A percentile compares a stretch with the other conserved stretches of the same genome.
Conservation (phyloP, 1,139 yeast genomes). For the Williopsis jadinii region DNA sequence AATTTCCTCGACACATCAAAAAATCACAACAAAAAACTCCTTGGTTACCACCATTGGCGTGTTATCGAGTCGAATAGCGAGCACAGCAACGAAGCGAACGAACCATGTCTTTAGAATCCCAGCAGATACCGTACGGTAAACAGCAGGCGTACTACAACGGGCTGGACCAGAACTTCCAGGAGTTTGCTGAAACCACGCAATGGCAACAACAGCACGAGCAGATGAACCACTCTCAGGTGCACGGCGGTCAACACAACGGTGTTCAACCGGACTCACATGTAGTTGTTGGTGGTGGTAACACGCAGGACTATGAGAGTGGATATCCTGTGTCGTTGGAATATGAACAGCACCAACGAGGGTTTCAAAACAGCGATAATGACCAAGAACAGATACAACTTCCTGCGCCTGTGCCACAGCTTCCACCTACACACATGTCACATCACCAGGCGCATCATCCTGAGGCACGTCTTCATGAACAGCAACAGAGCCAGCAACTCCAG, state of each 20-base stretch:
- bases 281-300: not conserved
- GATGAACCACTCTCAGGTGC: conserved; percentile 1
- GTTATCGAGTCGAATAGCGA: too few relatives aligned
- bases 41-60: too few relatives aligned
- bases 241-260: not conserved
- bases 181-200: conserved; percentile 1
- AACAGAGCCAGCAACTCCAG: conserved; percentile 1
- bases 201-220: conserved; percentile 1
- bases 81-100: too few relatives aligned
- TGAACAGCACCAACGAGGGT: not conserved
- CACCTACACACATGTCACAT: not conserved
- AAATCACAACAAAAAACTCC: too few relatives aligned
- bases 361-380: not conserved
- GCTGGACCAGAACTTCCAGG: conserved; percentile 15
- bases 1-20: too few relatives aligned
- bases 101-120: conserved; percentile 18
- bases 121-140: conserved; percentile 19
- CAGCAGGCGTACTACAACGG: conserved; percentile 12
- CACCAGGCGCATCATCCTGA: conserved; percentile 2
- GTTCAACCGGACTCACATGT: not conserved
- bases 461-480: conserved; percentile 1
- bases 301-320: not conserved
- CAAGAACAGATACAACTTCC: not conserved
- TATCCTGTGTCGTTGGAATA: not conserved
- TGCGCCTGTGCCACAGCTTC: not conserved